Evolutionary conservation across 768 basidiomycete genomes (phyloP).

Genomic region (Tricholoma terreum): DNA sequence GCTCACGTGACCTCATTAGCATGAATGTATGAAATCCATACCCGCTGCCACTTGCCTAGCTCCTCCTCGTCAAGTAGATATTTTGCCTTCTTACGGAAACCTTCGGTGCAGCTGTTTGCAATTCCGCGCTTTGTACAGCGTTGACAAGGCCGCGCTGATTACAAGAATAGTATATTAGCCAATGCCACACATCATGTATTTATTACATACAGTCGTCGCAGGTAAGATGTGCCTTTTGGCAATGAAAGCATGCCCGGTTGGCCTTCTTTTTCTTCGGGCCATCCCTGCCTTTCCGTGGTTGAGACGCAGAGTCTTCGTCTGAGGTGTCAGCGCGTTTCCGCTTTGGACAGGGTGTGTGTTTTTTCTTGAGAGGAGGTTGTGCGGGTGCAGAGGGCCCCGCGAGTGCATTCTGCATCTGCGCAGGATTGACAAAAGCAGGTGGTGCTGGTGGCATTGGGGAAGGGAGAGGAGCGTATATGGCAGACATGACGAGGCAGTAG

Average conservation of each 20-base stretch:
- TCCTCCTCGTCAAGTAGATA: slow-evolving; percentile 94
- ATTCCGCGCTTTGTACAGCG: slow-evolving; percentile 94
- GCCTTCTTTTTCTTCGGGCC: slow-evolving; percentile 95
- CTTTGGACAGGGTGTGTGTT: slow-evolving; percentile 36
- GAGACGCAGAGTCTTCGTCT: slow-evolving; percentile 49
- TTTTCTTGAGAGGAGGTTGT: slow-evolving; percentile 35
- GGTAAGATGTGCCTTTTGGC: slow-evolving; percentile 97
- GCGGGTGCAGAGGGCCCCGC: slow-evolving; percentile 40
- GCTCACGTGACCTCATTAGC: slow-evolving; percentile 36
- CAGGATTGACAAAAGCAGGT: slow-evolving; percentile 38
- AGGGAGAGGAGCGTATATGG: slow-evolving; percentile 37
- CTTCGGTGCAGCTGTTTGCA: slow-evolving; percentile 85
- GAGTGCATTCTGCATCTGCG: slow-evolving; percentile 42
- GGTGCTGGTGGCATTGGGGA: slow-evolving; percentile 19
- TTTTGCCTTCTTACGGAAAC: slow-evolving; percentile 96
- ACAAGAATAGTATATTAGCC: slow-evolving; percentile 16
- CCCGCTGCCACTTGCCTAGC: slow-evolving; percentile 54
- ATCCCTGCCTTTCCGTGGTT: slow-evolving; percentile 58
- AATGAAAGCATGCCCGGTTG: slow-evolving; percentile 89
- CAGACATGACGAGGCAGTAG: slow-evolving; percentile 29
- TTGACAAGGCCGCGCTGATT: slow-evolving; percentile 88
- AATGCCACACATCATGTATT: slow-evolving; percentile 11
- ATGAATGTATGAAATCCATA: slow-evolving; percentile 21
- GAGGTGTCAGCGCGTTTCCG: slow-evolving; percentile 62
- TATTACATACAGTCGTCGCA: slow-evolving; percentile 87